These are phyloP conservation scores for Bisporella sp. DNA, from an alignment of 2,329 filamentous ascomycete species.

Conservation along the genomic window DNA sequence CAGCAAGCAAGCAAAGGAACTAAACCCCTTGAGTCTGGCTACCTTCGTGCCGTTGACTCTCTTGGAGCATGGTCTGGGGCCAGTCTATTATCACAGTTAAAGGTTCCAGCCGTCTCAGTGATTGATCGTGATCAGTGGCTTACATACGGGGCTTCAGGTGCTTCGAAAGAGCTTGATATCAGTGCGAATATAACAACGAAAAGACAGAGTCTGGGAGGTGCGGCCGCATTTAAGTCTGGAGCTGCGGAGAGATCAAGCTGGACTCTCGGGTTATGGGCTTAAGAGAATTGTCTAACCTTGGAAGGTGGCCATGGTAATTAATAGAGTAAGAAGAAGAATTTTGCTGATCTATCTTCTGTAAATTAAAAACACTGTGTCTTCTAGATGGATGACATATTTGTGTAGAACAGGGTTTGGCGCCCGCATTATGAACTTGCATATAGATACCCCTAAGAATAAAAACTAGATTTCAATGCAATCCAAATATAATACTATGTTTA, in stretches of 20 bases:
- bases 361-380: no score
- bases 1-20: constrained; percentile 34
- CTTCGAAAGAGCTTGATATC: constrained; percentile 47
- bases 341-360: no score
- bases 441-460: no score
- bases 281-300: constrained; percentile 1
- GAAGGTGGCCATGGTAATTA: no score
- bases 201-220: constrained; percentile 54
- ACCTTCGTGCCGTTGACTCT: constrained; percentile 59
- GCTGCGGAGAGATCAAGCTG: constrained; percentile 39
- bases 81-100: constrained; percentile 61
- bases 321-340: no score
- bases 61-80: constrained; percentile 70
- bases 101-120: constrained; percentile 60
- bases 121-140: constrained; percentile 67
- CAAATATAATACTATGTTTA: no score
- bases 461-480: no score
- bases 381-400: no score
- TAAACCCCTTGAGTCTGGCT: constrained; percentile 43
- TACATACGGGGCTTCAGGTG: constrained; percentile 57
- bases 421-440: no score
- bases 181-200: constrained; percentile 46
- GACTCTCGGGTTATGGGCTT: constrained; percentile 56
- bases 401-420: no score
- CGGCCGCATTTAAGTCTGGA: constrained; percentile 41